Conservation (phyloP, 352 stramenopile genomes). For the Globisporangium ultimum region DNA sequence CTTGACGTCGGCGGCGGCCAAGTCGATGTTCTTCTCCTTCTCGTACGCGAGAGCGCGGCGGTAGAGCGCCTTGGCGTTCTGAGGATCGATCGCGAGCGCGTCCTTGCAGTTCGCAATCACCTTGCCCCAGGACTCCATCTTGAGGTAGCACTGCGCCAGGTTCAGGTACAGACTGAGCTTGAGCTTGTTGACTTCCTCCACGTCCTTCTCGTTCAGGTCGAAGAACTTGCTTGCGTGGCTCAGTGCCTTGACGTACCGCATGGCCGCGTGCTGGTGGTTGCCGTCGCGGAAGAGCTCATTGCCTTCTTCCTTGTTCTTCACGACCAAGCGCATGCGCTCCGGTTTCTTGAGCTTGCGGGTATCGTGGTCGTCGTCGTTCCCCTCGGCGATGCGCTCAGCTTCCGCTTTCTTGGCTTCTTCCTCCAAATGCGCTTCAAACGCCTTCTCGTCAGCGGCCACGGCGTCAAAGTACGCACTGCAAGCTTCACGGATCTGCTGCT, state of each 20-base stretch:
- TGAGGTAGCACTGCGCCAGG: constrained; percentile 91
- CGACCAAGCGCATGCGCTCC: constrained; percentile 91
- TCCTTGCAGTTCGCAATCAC: constrained; percentile 85
- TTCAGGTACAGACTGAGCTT: constrained; percentile 93
- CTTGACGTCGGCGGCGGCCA: constrained; percentile 60
- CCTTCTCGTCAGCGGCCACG: constrained; percentile 54
- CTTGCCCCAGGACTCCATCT: constrained; percentile 89
- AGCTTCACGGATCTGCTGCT: constrained; percentile 40
- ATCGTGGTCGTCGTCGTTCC: constrained; percentile 89
- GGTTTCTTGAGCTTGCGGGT: constrained; percentile 91
- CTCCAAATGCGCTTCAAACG: constrained; percentile 73
- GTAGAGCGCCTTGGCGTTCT: constrained; percentile 87
- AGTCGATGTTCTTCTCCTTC: constrained; percentile 84
- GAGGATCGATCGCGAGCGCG: constrained; percentile 65
- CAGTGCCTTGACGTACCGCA: constrained; percentile 91
- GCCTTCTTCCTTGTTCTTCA: constrained; percentile 95
- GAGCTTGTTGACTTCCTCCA: constrained; percentile 84
- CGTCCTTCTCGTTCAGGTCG: constrained; percentile 77
- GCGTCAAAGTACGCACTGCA: constrained; percentile 73
- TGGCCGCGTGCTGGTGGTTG: constrained; percentile 85
- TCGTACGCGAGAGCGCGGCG: constrained; percentile 83
- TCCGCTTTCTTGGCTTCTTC: constrained; percentile 71
- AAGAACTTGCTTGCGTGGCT: constrained; percentile 92
- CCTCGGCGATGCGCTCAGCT: constrained; percentile 62
- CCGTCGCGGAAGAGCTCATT: constrained; percentile 92